These are phyloP conservation scores for Liquidambar formosana DNA, from an alignment of 164 flowering plant genomes.

Conservation along the genomic window DNA sequence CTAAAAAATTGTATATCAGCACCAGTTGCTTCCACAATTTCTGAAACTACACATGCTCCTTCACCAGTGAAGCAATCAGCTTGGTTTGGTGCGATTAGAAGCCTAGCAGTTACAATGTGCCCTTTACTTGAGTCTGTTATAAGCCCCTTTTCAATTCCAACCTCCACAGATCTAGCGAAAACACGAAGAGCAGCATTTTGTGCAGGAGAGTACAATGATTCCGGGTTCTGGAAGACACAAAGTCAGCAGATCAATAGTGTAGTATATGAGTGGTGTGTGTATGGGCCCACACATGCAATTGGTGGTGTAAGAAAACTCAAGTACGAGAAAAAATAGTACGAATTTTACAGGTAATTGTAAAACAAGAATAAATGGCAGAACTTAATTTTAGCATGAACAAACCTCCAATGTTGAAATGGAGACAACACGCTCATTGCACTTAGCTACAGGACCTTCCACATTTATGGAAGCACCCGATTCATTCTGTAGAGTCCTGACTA, in stretches of 20 bases:
- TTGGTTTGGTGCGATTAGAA: conserved; percentile 23
- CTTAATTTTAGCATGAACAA: conserved; percentile 1
- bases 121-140: conserved; percentile 5
- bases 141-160: conserved; percentile 13
- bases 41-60: conserved; percentile 19
- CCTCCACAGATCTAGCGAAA: conserved; percentile 31
- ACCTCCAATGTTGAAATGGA: conserved; percentile 41
- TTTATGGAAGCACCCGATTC: conserved; percentile 36
- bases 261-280: background rate
- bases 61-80: conserved; percentile 20
- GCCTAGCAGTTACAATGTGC: conserved; percentile 23
- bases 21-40: conserved; percentile 22
- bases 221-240: conserved; percentile 22
- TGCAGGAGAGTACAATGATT: conserved; percentile 29
- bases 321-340: no score
- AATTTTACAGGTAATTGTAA: background rate
- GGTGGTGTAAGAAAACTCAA: no score
- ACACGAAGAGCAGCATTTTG: conserved; percentile 35
- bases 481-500: conserved; percentile 27
- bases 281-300: no score
- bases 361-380: background rate
- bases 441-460: conserved; percentile 16
- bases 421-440: conserved; percentile 25
- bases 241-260: conserved; percentile 7
- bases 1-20: conserved; percentile 23